phyloP scores from a whole-genome alignment of 306 rosid species.

The Cercis canadensis region DNA sequence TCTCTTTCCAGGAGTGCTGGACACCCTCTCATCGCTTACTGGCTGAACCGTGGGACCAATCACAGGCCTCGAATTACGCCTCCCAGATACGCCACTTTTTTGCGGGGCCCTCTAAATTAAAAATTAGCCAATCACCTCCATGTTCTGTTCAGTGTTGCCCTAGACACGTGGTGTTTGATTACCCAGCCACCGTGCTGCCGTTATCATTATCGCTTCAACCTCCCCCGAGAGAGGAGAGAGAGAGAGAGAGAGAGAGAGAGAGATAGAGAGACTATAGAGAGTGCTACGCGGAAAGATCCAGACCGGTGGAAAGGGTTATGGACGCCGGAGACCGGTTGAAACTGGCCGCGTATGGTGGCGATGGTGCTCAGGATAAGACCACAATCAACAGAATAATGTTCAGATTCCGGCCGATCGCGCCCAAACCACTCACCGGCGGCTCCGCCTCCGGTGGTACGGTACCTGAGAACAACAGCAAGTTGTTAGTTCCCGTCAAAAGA shows the following conservation, averaged over 20 bases:
- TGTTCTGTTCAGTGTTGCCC: constrained; percentile 47
- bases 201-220: constrained; percentile 65
- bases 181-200: constrained; percentile 64
- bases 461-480: constrained; percentile 22
- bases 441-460: not conserved
- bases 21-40: constrained; percentile 40
- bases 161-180: constrained; percentile 69
- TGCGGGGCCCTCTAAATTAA: constrained; percentile 21
- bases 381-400: constrained; percentile 55
- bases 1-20: constrained; percentile 33
- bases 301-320: constrained; percentile 34
- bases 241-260: constrained; percentile 10
- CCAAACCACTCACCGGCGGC: constrained; percentile 52
- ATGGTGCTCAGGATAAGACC: constrained; percentile 21
- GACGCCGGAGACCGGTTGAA: constrained; percentile 53
- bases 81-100: constrained; percentile 52
- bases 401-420: constrained; percentile 82
- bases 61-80: constrained; percentile 31
- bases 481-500: constrained; percentile 38
- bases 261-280: constrained; percentile 1
- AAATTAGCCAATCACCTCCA: constrained; percentile 45
- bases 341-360: constrained; percentile 35
- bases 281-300: not conserved
- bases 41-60: constrained; percentile 49
- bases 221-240: constrained; percentile 38